These are phyloP conservation scores for Magnaporthales sp. DNA, from an alignment of 2,329 filamentous ascomycete species.

Conservation along the genomic window DNA sequence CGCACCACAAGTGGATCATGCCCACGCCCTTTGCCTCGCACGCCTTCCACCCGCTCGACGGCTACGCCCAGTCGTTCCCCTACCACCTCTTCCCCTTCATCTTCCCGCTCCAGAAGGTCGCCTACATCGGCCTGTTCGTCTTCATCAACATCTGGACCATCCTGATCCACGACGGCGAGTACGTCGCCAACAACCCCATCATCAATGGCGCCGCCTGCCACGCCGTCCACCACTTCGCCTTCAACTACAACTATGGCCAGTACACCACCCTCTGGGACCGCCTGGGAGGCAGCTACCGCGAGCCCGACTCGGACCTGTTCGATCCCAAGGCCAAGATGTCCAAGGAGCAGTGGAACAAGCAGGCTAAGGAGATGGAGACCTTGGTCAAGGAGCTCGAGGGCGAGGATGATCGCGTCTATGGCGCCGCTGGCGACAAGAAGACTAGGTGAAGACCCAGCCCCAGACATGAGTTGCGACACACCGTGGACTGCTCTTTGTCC, in stretches of 20 bases:
- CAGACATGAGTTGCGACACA: neutral
- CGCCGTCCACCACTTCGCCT: constrained; percentile 80
- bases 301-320: constrained; percentile 81
- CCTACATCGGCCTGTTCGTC: constrained; percentile 76
- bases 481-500: neutral
- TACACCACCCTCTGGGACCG: constrained; percentile 92
- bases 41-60: constrained; percentile 91
- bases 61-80: constrained; percentile 78
- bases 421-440: constrained; percentile 35
- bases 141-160: constrained; percentile 97
- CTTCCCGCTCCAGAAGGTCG: constrained; percentile 86
- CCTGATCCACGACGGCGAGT: constrained; percentile 93
- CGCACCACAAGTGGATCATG: constrained; percentile 99
- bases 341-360: constrained; percentile 68
- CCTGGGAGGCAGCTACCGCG: constrained; percentile 75
- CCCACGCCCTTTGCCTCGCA: constrained; percentile 87
- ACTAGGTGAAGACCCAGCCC: constrained; percentile 20
- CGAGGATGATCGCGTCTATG: constrained; percentile 41
- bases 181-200: constrained; percentile 80
- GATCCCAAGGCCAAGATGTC: constrained; percentile 79
- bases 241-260: constrained; percentile 90
- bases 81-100: constrained; percentile 92
- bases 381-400: constrained; percentile 65
- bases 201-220: constrained; percentile 95
- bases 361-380: constrained; percentile 66